Base-by-base conservation (phyloP, 78 protist genomes). In the Corallochytrium limacisporum region DNA sequence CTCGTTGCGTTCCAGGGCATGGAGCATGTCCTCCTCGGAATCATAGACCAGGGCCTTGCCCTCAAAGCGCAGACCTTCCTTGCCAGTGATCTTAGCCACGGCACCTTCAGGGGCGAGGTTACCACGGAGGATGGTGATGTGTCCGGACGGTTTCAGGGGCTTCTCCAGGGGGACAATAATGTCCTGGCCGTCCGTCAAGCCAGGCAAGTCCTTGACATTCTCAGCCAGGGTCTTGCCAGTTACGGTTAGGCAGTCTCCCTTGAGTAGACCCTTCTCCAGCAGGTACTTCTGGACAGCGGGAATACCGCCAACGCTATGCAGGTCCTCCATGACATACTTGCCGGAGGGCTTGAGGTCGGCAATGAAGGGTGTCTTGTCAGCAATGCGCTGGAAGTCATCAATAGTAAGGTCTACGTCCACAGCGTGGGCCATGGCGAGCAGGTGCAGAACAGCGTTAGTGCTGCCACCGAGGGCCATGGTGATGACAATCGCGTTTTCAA, bases 11-110 rank as follows among this genome's bases (percentile, higher is more conserved):
- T 62, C 55, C 3, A 74, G 7, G n/a, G 68, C 69, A 32, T 15
- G 33, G 3, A 70, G 68, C 29, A 78, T 47, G 37, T 63, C 69
- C 69, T 81, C 82, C 63, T 81, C 87, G 7, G 65, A 50, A 42
- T 81, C 87, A 50, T 69, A 81, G 24, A 75, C 87, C 40, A 50
- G 48, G 1, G 87, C 87, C 7, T 54, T 13, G n/a, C 87, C 87
- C 36, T 63, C 39, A 42, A 73, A 73, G 13, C 6, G 1, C 9
- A 37, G 1, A 4, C 74, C 75, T 49, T 76, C 78, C 61, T 83
- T 83, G 50, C 88, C 89, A 3, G 89, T 69, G 68, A 84, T 57
- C 82, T 84, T 84, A 18, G 73, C 79, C 16, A 84, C 89, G n/a
- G 88, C n/a, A 39, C 84, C 84, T 49, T 78, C 79, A 13, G 89